These are phyloP conservation scores for Phytopythium oedochilum DNA, from an alignment of 352 stramenopile species.

Conservation along the genomic window DNA sequence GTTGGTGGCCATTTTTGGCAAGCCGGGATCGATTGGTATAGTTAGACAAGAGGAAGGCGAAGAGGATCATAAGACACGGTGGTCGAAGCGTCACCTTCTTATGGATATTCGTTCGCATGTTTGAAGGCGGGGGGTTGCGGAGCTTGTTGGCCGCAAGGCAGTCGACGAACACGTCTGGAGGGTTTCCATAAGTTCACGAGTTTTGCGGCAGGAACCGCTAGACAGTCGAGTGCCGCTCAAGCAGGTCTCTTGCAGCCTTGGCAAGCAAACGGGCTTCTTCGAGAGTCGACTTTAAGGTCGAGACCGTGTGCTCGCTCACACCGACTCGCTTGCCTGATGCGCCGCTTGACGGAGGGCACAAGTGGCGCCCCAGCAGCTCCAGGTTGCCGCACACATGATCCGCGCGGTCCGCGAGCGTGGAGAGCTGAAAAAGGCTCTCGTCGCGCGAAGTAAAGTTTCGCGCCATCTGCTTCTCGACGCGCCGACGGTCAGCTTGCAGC, in stretches of 20 bases:
- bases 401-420: slow-evolving; percentile 29
- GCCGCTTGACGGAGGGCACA: background rate
- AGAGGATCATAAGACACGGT: background rate
- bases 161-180: background rate
- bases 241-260: slow-evolving; percentile 14
- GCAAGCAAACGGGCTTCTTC: slow-evolving; percentile 18
- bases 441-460: slow-evolving; percentile 48
- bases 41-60: background rate
- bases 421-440: slow-evolving; percentile 43
- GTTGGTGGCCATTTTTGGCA: too few relatives aligned
- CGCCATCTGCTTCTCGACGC: slow-evolving; percentile 36
- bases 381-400: slow-evolving; percentile 37
- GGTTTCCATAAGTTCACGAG: background rate
- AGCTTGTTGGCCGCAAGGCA: background rate
- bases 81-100: too few relatives aligned
- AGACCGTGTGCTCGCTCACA: slow-evolving; percentile 17
- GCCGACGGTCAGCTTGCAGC: slow-evolving; percentile 22
- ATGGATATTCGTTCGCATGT: background rate
- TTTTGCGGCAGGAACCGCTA: background rate
- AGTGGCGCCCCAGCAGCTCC: slow-evolving; percentile 47
- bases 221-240: slow-evolving; percentile 22
- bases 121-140: background rate
- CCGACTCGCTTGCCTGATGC: slow-evolving; percentile 8
- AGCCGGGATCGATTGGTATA: background rate
- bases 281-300: slow-evolving; percentile 20